Base-by-base conservation (phyloP, 2,329 filamentous ascomycete genomes). In the Fusarium devonianum region DNA sequence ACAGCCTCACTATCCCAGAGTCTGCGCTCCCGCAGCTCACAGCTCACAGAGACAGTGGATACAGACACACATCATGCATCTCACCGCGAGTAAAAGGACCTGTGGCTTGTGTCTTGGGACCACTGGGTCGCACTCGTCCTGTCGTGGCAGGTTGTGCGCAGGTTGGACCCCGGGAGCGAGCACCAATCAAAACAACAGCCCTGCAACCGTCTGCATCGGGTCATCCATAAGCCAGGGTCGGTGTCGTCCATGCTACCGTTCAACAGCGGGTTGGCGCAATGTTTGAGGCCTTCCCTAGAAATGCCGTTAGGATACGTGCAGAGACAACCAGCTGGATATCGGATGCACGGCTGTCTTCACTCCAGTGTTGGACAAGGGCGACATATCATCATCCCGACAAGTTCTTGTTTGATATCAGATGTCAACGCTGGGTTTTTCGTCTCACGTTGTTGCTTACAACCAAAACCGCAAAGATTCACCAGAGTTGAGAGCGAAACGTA, bases 161-260 rank as follows among this genome's bases (percentile, higher is more conserved):
- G 26, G 46, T 36, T 49, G 38, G 37, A 54, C 46, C 41, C 46
- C 42, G 55, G 45, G 35, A 34, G 23, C 30, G 37, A 28, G 32
- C 43, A 44, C 51, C 59, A 58, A 56, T 56, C 48, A 50, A 22
- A 44, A 32, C 16, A 33, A 35, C 33, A 53, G 52, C 26, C 23
- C 63, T 65, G 63, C 63, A 65, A 34, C 52, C 40, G 53, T 57
- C 62, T 60, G 16, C 48, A 61, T 65, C 46, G 36, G 63, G 63
- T 47, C 64, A 60, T 59, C 38, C 42, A 36, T 14, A 32, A 37
- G 35, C 41, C 34, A 51, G 51, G 58, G 61, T 47, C 34, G 49
- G 19, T 38, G 21, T 49, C 43, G 30, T 28, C 44, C 34, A 25
- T 46, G 33, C 30, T 38, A 43, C 34, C 46, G 32, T 49, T 30